A percentile compares a stretch with the other conserved stretches of the same genome.
phyloP scores from a whole-genome alignment of 768 basidiomycete species.

The Coprinopsis marcescibilis region DNA sequence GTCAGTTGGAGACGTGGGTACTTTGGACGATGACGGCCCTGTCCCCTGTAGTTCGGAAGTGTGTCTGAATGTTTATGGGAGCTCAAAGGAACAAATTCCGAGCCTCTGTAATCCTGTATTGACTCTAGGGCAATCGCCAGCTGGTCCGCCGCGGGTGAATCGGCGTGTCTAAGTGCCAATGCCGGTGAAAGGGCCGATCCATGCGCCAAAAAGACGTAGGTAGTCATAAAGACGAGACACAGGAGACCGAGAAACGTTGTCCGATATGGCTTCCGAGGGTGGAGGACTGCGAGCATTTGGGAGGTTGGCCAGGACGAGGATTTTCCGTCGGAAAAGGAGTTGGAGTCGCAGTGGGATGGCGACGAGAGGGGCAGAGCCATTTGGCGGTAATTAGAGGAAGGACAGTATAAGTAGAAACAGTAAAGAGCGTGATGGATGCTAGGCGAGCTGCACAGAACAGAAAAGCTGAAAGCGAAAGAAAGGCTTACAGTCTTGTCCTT shows the following conservation, averaged over 20 bases:
- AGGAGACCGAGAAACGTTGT: slow-evolving; percentile 51
- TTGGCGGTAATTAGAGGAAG: not conserved
- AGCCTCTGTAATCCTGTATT: slow-evolving; percentile 30
- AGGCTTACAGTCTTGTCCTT: slow-evolving; percentile 7
- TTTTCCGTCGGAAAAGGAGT: slow-evolving; percentile 13
- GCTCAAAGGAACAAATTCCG: slow-evolving; percentile 2
- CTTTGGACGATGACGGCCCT: slow-evolving; percentile 17
- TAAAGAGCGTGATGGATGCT: too few species aligned
- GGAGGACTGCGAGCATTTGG: slow-evolving; percentile 26
- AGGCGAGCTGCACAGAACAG: not conserved
- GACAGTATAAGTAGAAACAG: too few species aligned
- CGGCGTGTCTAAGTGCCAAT: slow-evolving; percentile 26
- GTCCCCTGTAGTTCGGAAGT: slow-evolving; percentile 12
- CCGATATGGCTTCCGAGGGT: slow-evolving; percentile 44
- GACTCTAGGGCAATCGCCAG: slow-evolving; percentile 29
- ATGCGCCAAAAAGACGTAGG: slow-evolving; percentile 51
- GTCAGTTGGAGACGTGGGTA: slow-evolving; percentile 41
- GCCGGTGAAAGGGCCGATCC: slow-evolving; percentile 35
- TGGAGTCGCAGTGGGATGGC: slow-evolving; percentile 32
- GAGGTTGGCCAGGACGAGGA: slow-evolving; percentile 9
- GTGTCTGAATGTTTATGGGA: slow-evolving; percentile 1
- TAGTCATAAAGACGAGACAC: slow-evolving; percentile 43
- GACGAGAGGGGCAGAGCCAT: slow-evolving; percentile 24
- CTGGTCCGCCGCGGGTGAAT: slow-evolving; percentile 27
- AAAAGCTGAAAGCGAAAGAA: not conserved